Conservation (phyloP, 148 eudicot genomes). For the Gaultheria prostrata region DNA sequence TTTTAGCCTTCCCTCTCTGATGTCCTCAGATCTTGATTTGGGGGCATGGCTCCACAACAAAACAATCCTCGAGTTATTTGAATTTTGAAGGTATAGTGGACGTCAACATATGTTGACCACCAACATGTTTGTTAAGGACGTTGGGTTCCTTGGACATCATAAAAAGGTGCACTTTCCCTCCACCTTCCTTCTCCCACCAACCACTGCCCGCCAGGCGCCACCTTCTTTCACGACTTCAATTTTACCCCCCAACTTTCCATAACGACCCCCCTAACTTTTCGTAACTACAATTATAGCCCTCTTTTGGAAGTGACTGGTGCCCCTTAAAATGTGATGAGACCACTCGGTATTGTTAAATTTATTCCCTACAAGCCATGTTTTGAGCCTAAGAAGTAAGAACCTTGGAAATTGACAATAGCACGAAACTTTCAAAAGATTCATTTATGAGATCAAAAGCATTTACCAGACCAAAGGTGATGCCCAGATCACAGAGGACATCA, state of each 20-base stretch:
- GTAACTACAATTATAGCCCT: not conserved
- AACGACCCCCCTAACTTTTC: not conserved
- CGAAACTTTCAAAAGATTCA: not conserved
- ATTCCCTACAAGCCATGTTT: too few relatives aligned
- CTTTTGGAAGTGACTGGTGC: not conserved
- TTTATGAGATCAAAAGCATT: conserved; percentile 8
- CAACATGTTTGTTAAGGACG: not conserved
- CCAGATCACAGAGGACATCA: conserved; percentile 11
- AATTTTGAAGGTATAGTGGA: not conserved
- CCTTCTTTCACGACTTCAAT: not conserved
- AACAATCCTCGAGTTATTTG: too few relatives aligned
- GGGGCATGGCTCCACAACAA: too few relatives aligned
- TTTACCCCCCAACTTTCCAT: not conserved
- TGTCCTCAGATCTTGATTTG: too few relatives aligned
- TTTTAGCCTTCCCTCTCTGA: too few relatives aligned
- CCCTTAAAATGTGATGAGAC: not conserved
- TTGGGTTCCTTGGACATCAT: not conserved
- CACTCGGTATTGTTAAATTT: too few relatives aligned
- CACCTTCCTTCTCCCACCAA: not conserved
- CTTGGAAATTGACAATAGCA: not conserved
- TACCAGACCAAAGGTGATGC: conserved; percentile 12
- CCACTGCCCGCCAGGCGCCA: conserved; percentile 3
- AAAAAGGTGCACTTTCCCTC: not conserved
- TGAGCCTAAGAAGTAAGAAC: too few relatives aligned
- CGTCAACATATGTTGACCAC: not conserved